phyloP scores from a whole-genome alignment of 768 basidiomycete species.

The Calocybe gangraenosa region DNA sequence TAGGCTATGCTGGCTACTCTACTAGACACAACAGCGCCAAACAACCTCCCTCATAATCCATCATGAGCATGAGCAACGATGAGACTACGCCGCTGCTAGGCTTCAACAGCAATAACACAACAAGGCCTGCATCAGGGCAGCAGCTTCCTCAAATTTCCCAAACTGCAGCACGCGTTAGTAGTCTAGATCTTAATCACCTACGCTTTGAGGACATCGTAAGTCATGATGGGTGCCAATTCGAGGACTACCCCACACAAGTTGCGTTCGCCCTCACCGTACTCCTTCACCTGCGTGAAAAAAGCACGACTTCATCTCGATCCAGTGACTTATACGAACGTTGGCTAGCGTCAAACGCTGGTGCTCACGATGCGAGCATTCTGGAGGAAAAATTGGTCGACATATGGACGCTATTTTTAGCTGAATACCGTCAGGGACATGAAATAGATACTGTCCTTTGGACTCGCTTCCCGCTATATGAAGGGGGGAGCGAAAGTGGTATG shows the following conservation, averaged over 20 bases:
- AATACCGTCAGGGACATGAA: constrained; percentile 34
- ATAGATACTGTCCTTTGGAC: constrained; percentile 49
- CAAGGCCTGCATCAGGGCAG: no score
- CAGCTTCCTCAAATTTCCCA: constrained; percentile 14
- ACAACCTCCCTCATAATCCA: no score
- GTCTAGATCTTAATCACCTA: constrained; percentile 18
- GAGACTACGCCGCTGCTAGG: constrained; percentile 21
- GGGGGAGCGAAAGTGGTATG: not conserved
- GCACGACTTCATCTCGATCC: constrained; percentile 12
- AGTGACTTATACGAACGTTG: constrained; percentile 41
- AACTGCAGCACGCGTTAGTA: constrained; percentile 16
- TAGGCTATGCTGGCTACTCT: no score
- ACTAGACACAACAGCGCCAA: no score
- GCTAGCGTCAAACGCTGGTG: constrained; percentile 24
- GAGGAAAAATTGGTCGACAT: constrained; percentile 28
- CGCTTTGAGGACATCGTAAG: constrained; percentile 18
- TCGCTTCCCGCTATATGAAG: constrained; percentile 31
- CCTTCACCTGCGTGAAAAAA: constrained; percentile 27
- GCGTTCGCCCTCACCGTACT: constrained; percentile 31
- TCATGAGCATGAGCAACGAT: constrained; percentile 8
- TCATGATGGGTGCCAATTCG: constrained; percentile 12
- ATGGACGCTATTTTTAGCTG: constrained; percentile 41
- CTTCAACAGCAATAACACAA: not conserved
- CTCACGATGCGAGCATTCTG: constrained; percentile 23
- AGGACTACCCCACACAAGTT: constrained; percentile 16